Conservation (phyloP, 1,284 basidiomycete species). For the Fomitopsis betulina region DNA sequence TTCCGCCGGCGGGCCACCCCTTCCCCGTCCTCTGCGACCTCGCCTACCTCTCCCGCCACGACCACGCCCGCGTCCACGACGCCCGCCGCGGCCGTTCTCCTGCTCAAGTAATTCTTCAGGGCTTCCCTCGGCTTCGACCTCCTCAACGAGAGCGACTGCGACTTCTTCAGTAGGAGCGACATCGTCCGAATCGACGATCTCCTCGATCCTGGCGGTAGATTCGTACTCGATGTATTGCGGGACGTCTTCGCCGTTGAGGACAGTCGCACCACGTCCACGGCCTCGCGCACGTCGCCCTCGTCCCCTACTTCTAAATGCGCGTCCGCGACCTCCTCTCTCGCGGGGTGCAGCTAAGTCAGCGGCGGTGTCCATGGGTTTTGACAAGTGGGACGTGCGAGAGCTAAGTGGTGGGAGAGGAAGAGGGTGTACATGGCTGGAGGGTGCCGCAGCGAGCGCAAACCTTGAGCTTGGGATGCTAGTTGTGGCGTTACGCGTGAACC, state of each 20-base stretch:
- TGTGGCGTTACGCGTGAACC: too few relatives aligned
- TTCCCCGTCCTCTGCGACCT: constrained; percentile 5
- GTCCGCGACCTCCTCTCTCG: background rate
- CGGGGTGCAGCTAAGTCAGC: background rate
- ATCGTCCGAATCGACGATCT: background rate
- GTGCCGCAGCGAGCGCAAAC: background rate
- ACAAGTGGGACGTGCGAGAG: background rate
- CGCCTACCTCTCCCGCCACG: background rate
- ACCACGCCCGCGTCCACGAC: constrained; percentile 1
- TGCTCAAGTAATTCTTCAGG: background rate
- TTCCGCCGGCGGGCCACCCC: background rate
- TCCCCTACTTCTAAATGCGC: background rate
- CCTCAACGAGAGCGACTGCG: background rate
- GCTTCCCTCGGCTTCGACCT: background rate
- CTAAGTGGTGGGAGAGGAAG: background rate
- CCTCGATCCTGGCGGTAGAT: background rate
- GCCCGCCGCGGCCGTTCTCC: background rate
- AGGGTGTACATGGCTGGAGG: background rate
- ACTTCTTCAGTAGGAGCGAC: background rate
- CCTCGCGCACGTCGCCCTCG: background rate
- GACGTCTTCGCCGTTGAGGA: background rate
- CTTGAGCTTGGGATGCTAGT: background rate
- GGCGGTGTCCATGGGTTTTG: background rate
- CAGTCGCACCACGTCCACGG: background rate
- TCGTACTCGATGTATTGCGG: background rate